Percentiles rank a stretch among this genome's conserved stretches.
These are phyloP conservation scores for Mallotus nudiflorus DNA, from an alignment of 345 rosid genomes.

Conservation along the genomic window DNA sequence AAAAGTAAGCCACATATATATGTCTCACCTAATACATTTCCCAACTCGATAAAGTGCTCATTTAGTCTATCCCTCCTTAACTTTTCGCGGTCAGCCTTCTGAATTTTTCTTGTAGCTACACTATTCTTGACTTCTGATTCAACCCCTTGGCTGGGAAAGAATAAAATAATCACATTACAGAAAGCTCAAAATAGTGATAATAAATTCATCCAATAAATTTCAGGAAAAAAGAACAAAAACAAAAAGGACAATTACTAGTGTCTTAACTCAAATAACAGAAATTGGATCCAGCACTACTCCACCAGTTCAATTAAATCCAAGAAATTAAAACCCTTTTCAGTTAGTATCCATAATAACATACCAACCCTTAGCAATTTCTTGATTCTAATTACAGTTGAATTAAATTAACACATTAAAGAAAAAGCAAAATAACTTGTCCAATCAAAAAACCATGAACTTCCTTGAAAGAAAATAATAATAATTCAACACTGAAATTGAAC, in stretches of 20 bases:
- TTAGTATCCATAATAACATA: too few relatives aligned
- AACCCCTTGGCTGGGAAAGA: constrained; percentile 36
- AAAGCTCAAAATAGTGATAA: not conserved
- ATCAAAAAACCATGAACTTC: not conserved
- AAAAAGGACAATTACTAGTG: too few relatives aligned
- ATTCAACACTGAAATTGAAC: not conserved
- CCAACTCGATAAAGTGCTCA: constrained; percentile 80
- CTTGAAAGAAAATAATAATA: not conserved
- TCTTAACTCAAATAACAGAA: not conserved
- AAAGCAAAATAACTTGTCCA: not conserved
- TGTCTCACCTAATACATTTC: constrained; percentile 64
- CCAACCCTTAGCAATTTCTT: too few relatives aligned
- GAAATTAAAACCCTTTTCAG: too few relatives aligned
- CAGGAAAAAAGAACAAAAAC: not conserved
- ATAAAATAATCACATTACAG: not conserved
- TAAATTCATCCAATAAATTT: not conserved
- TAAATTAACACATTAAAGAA: not conserved
- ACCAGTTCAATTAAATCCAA: not conserved
- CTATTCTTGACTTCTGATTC: constrained; percentile 45
- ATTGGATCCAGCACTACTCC: not conserved
- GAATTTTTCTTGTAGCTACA: constrained; percentile 57
- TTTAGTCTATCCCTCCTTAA: constrained; percentile 87
- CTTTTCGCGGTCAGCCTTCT: constrained; percentile 92
- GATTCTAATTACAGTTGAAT: too few relatives aligned
- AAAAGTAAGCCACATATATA: not conserved